Evolutionary conservation across 257 asterid genomes (phyloP).

Genomic region (Orobanche coerulescens): DNA sequence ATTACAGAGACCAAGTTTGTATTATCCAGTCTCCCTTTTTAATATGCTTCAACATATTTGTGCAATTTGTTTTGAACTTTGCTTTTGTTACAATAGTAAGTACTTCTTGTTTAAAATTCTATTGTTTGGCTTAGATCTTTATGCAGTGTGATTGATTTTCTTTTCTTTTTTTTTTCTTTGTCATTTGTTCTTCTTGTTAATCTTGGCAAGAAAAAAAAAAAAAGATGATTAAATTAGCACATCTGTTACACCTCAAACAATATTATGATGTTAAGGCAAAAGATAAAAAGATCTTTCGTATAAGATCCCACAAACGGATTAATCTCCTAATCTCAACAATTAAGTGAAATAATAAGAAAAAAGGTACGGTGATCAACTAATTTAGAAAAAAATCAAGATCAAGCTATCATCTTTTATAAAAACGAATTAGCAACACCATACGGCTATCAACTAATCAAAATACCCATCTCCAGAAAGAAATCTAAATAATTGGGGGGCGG

Average conservation of each 20-base stretch:
- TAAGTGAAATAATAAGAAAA: background rate
- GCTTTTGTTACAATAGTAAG: too few relatives aligned
- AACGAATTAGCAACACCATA: background rate
- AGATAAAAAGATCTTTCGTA: background rate
- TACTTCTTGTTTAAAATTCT: too few relatives aligned
- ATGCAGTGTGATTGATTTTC: too few relatives aligned
- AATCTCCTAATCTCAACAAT: background rate
- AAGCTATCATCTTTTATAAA: background rate
- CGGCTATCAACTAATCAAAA: background rate
- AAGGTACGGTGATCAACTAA: background rate
- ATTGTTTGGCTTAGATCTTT: too few relatives aligned
- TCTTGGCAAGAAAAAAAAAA: slow-evolving; percentile 17
- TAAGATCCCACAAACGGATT: slow-evolving; percentile 16
- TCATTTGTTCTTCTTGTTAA: too few relatives aligned
- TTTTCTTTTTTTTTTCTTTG: too few relatives aligned
- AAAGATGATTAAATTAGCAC: slow-evolving; percentile 16
- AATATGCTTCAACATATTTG: too few relatives aligned
- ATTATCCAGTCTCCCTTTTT: too few relatives aligned
- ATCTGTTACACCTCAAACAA: background rate
- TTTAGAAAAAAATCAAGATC: background rate
- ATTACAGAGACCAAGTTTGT: too few relatives aligned
- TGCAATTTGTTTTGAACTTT: too few relatives aligned
- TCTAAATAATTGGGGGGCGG: background rate
- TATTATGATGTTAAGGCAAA: background rate
- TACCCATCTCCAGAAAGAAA: background rate